A percentile compares a stretch with the other conserved stretches of the same genome.
Evolutionary conservation across 768 basidiomycete genomes (phyloP).

Genomic region (Agaricus sinodeliciosus): DNA sequence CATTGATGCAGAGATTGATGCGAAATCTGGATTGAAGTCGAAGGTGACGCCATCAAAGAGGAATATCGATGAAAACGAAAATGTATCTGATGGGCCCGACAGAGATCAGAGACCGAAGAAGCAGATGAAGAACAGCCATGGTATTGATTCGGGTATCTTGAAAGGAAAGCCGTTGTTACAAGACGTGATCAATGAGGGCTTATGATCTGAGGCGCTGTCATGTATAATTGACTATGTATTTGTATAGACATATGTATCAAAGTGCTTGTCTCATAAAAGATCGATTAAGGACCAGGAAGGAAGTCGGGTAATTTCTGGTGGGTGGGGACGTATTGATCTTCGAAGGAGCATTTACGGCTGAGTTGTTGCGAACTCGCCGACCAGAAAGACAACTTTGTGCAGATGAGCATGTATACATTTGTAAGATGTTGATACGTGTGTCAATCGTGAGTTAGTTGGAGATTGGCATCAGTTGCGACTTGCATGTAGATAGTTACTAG

Average conservation of each 20-base stretch:
- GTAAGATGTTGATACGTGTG: too few species aligned
- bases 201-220: neutral
- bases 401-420: too few species aligned
- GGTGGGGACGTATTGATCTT: too few species aligned
- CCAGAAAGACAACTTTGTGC: too few species aligned
- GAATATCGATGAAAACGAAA: conserved; percentile 12
- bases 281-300: neutral
- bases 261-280: neutral
- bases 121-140: conserved; percentile 24
- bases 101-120: conserved; percentile 17
- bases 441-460: too few species aligned
- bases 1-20: conserved; percentile 8
- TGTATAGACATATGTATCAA: conserved; percentile 1
- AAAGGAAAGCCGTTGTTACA: conserved; percentile 52
- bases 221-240: neutral
- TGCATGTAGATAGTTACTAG: too few species aligned
- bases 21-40: conserved; percentile 7
- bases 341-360: too few species aligned
- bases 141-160: conserved; percentile 36
- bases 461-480: too few species aligned
- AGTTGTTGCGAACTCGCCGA: too few species aligned
- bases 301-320: neutral
- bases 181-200: conserved; percentile 46
- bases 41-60: conserved; percentile 14
- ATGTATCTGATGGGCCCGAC: neutral